A percentile compares a stretch with the other conserved stretches of the same genome.
Evolutionary conservation across 164 flowering plant genomes (phyloP).

Genomic region (Magnolia kwangsiensis): DNA sequence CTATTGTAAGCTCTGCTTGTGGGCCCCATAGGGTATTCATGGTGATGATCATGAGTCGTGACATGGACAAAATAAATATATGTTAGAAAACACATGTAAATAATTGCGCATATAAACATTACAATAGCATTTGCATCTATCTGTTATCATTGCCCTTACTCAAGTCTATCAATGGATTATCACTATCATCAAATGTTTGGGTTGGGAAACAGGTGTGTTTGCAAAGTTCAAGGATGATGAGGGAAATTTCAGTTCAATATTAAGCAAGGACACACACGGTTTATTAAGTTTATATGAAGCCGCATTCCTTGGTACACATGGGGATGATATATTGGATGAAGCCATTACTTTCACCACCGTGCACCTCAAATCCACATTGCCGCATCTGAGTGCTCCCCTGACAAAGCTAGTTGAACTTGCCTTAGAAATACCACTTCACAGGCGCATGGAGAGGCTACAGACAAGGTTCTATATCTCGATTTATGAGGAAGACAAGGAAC

Average conservation of each 20-base stretch:
- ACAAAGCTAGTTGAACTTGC: conserved; percentile 12
- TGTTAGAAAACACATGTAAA: background rate
- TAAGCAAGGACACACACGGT: conserved; percentile 9
- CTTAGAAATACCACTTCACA: conserved; percentile 12
- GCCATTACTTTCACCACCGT: conserved; percentile 18
- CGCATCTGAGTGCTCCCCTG: conserved; percentile 4
- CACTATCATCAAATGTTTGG: background rate
- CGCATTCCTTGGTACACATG: conserved; percentile 10
- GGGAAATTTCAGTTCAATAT: conserved; percentile 27
- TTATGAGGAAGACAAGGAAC: conserved; percentile 11
- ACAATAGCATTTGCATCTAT: background rate
- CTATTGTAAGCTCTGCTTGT: too few species aligned
- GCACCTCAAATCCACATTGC: conserved; percentile 4
- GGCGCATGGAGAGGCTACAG: conserved; percentile 15
- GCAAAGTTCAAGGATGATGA: conserved; percentile 24
- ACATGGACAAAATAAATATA: too few species aligned
- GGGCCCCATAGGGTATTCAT: too few species aligned
- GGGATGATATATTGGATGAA: conserved; percentile 27
- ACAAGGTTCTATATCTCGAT: conserved; percentile 13
- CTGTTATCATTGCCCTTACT: background rate
- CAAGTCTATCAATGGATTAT: background rate
- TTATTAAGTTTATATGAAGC: conserved; percentile 25
- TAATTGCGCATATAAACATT: too few species aligned
- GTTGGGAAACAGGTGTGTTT: conserved; percentile 1
- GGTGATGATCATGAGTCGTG: too few species aligned